Evolutionary conservation across 1,284 basidiomycete genomes (phyloP).

Genomic region (Cutaneotrichosporon sp.): DNA sequence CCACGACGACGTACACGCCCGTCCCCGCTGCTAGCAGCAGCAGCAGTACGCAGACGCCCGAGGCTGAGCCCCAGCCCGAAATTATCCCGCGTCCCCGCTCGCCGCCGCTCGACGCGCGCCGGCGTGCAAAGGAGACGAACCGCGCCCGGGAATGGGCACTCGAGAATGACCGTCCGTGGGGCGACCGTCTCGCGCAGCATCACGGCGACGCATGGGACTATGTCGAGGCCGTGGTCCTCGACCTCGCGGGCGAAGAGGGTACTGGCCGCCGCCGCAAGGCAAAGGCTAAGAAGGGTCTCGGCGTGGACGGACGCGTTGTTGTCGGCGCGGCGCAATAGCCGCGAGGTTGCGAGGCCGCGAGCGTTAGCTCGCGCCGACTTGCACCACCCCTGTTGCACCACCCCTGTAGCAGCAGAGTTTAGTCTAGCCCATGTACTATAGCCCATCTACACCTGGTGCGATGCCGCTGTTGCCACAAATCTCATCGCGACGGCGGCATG

Average conservation of each 20-base stretch:
- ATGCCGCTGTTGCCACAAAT: too few species aligned
- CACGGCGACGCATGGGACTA: conserved; percentile 15
- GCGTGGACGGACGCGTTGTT: conserved; percentile 32
- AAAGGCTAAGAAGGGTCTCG: conserved; percentile 25
- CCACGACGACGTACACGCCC: conserved; percentile 24
- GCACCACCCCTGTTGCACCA: too few species aligned
- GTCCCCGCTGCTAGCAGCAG: conserved; percentile 6
- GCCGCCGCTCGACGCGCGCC: conserved; percentile 25
- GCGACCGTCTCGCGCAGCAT: conserved; percentile 28
- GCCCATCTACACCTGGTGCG: too few species aligned
- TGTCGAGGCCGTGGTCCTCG: conserved; percentile 4
- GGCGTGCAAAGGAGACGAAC: conserved; percentile 29
- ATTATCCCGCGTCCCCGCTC: conserved; percentile 30
- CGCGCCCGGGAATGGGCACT: conserved; percentile 27
- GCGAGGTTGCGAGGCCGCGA: too few species aligned
- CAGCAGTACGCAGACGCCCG: too few species aligned
- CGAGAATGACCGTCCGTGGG: conserved; percentile 40
- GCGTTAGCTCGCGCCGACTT: too few species aligned
- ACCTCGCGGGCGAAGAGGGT: conserved; percentile 18
- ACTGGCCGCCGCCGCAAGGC: conserved; percentile 24
- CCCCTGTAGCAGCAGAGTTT: too few species aligned
- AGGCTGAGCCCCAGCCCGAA: conserved; percentile 8
- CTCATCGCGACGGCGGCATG: too few species aligned
- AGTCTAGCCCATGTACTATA: too few species aligned
- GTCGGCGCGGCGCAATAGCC: conserved; percentile 28